Conservation (phyloP, 495 filamentous ascomycete species). For the Alectoria sarmentosa region DNA sequence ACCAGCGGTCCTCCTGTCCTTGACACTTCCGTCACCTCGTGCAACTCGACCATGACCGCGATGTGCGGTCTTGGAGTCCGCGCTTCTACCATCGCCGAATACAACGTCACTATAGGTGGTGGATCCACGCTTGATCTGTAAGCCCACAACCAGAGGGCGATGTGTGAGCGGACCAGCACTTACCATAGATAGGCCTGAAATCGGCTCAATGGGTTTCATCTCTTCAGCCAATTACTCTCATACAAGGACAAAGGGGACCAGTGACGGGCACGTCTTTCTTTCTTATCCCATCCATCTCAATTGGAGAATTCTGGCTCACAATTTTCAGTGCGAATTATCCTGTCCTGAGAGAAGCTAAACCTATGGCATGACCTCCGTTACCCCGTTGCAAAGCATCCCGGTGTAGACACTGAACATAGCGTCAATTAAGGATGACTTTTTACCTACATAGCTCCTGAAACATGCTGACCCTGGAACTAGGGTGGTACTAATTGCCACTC, state of each 20-base stretch:
- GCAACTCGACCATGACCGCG: neutral
- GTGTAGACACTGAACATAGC: no score
- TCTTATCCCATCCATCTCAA: neutral
- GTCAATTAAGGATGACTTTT: no score
- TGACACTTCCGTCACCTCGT: neutral
- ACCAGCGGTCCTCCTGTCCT: constrained; percentile 5
- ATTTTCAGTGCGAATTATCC: neutral
- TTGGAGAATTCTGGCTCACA: neutral
- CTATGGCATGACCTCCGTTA: constrained; percentile 7
- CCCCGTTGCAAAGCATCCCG: neutral
- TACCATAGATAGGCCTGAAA: neutral
- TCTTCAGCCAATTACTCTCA: constrained; percentile 2
- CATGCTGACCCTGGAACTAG: no score
- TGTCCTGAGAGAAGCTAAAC: neutral
- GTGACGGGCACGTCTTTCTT: neutral
- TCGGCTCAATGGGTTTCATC: constrained; percentile 6
- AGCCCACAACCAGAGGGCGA: neutral
- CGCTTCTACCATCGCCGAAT: neutral
- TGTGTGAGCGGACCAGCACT: neutral
- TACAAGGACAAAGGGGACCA: constrained; percentile 1
- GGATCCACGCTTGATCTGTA: neutral
- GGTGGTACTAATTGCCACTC: no score
- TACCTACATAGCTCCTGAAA: no score
- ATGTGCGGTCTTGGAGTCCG: neutral
- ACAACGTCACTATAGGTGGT: constrained; percentile 2